Evolutionary conservation across 2,329 filamentous ascomycete species (phyloP).

Genomic region (Colletotrichum phormii): DNA sequence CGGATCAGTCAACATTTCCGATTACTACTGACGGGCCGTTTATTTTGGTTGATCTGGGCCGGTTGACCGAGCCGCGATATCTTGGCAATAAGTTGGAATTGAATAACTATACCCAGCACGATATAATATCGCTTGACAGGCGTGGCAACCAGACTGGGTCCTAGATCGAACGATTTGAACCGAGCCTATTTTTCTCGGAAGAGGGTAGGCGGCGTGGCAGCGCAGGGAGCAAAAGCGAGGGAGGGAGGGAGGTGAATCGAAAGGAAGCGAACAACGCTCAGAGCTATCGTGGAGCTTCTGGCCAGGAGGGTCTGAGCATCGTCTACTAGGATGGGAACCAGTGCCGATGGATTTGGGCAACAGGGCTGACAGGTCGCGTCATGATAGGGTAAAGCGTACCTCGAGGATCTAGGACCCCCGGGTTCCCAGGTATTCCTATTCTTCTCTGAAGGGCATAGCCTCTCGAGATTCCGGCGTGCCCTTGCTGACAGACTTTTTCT

Average conservation of each 20-base stretch:
- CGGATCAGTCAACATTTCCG: neutral
- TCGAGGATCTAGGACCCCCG: neutral
- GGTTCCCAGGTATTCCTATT: neutral
- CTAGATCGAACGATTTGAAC: conserved; percentile 21
- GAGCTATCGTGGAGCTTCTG: conserved; percentile 22
- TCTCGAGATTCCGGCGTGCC: conserved; percentile 4
- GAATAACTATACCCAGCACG: conserved; percentile 20
- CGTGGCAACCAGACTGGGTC: conserved; percentile 1
- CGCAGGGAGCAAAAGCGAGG: neutral
- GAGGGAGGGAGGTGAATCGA: neutral
- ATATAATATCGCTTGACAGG: conserved; percentile 25
- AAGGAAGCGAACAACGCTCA: neutral
- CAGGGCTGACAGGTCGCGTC: conserved; percentile 6
- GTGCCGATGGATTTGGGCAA: conserved; percentile 22
- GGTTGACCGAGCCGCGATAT: neutral
- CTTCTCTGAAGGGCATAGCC: conserved; percentile 8
- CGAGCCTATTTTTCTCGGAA: conserved; percentile 7
- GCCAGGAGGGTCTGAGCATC: conserved; percentile 28
- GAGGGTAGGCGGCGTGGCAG: neutral
- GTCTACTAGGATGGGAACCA: neutral
- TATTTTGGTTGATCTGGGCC: neutral
- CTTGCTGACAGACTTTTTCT: conserved; percentile 15
- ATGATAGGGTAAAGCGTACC: conserved; percentile 18
- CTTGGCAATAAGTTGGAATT: neutral
- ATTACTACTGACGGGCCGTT: neutral